Evolutionary conservation across 352 stramenopile genomes (phyloP), one percentile per base, ranked within the genome.

Genomic region (Thraustotheca clavata): DNA sequence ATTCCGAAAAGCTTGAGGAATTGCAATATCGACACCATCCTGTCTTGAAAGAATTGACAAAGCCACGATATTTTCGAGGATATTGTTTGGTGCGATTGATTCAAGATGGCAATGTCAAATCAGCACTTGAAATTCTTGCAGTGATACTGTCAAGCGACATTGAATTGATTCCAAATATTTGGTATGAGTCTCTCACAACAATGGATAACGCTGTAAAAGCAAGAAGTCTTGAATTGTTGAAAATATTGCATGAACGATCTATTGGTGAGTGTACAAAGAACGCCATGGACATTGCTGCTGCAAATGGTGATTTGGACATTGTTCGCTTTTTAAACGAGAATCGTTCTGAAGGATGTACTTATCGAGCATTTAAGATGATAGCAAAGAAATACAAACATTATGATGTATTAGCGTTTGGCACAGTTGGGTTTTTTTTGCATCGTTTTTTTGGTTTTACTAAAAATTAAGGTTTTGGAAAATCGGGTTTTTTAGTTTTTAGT

Each of bases 241-340:
- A 11, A 31, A 14, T 9, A 11, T 18, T 52, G 9, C 43, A 52
- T 31, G 43, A 9, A 31, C 43, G 43, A 9, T 24, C 24, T 31
- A 24, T 52, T 7, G 43, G 43, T 24, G 24, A 31, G 2, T 52
- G 43, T 31, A 52, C 11, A n/a, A 38, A 24, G 14, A 7, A 20
- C 6, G 55, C 55, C 22, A 63, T 63, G 55, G 55, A 63, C 34
- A 24, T 38, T 22, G 52, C 52, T 22, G 52, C 52, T 5, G 52
- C 52, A 6, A 61, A 61, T 20, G 52, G 52, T n/a, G 24, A 61
- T 29, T 20, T 61, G 8, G 24, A 49, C 2, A 61, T 61, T 29
- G 52, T 61, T 6, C 29, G 24, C 14, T 61, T 47, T 20, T 26
- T 61, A 0, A 34, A 61, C 22, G 18, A 18, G 4, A 14, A 62